Percentiles rank a stretch among this genome's conserved stretches.
Evolutionary conservation across 139 green algal species (phyloP).

Genomic region (Astrephomene gubernaculifera): DNA sequence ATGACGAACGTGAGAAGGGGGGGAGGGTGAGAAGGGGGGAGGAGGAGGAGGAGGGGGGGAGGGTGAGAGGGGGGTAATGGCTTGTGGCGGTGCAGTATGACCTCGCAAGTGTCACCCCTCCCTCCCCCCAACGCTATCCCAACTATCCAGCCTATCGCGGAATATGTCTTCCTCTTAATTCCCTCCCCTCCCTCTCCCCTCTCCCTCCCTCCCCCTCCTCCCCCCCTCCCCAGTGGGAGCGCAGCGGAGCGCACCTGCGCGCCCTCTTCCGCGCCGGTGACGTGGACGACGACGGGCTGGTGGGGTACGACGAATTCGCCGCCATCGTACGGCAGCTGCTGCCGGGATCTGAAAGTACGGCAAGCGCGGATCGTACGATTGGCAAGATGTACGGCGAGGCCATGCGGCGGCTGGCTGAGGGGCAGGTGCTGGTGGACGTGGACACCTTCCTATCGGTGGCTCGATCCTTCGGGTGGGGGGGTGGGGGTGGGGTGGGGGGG

Average conservation of each 20-base stretch:
- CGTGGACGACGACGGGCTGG: conserved; percentile 49
- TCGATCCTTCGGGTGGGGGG: conserved; percentile 32
- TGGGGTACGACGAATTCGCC: conserved; percentile 56
- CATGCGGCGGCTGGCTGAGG: conserved; percentile 26
- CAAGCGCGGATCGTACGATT: neutral
- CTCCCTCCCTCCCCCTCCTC: neutral
- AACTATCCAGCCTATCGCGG: no score
- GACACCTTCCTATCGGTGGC: conserved; percentile 36
- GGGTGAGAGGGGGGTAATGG: no score
- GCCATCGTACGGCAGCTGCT: conserved; percentile 20
- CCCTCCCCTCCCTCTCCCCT: neutral
- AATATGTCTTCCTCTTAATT: no score
- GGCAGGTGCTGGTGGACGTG: conserved; percentile 17
- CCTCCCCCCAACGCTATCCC: no score
- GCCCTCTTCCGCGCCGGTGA: conserved; percentile 59
- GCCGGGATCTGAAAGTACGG: no score
- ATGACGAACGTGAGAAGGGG: no score
- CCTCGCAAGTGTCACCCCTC: no score
- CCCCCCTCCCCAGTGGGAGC: conserved; percentile 29
- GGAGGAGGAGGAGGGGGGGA: no score
- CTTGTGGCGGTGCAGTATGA: no score
- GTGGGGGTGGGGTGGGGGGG: no score
- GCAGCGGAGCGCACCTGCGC: conserved; percentile 53
- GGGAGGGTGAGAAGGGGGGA: no score
- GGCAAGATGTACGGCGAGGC: conserved; percentile 56